These are phyloP conservation scores for Saccharomycodes ludwigii DNA, from an alignment of 805 yeast genomes.

Conservation along the genomic window DNA sequence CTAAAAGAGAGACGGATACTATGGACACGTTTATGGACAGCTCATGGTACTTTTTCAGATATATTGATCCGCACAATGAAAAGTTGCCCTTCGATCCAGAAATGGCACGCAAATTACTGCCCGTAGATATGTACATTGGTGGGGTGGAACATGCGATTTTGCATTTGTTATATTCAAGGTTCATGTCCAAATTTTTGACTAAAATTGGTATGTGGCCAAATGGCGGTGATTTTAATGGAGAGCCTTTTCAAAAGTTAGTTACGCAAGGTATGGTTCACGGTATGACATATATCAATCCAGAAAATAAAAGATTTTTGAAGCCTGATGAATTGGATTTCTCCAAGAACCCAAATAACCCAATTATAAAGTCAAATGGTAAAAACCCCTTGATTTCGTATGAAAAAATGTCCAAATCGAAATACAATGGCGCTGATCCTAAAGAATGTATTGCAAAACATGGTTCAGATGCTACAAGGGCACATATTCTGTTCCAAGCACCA, in stretches of 20 bases:
- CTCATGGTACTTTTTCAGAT: slow-evolving; percentile 91
- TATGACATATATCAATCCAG: slow-evolving; percentile 63
- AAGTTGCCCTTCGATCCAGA: slow-evolving; percentile 39
- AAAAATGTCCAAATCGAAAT: slow-evolving; percentile 94
- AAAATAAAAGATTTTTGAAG: slow-evolving; percentile 59
- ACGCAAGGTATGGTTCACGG: slow-evolving; percentile 99
- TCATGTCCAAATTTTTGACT: slow-evolving; percentile 67
- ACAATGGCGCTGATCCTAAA: slow-evolving; percentile 86
- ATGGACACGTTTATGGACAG: slow-evolving; percentile 99
- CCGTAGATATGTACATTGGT: slow-evolving; percentile 86
- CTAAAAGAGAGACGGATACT: slow-evolving; percentile 88
- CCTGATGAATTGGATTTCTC: slow-evolving; percentile 56
- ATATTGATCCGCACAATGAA: slow-evolving; percentile 57
- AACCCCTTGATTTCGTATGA: slow-evolving; percentile 53
- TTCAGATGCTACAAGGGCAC: slow-evolving; percentile 91
- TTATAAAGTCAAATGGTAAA: slow-evolving; percentile 36
- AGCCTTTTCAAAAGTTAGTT: slow-evolving; percentile 68
- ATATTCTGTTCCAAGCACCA: slow-evolving; percentile 86
- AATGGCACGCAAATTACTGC: slow-evolving; percentile 43
- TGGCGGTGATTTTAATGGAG: slow-evolving; percentile 46
- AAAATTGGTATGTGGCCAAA: slow-evolving; percentile 52
- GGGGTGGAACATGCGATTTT: slow-evolving; percentile 96
- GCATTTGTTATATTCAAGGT: slow-evolving; percentile 78
- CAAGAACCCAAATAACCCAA: slow-evolving; percentile 27
- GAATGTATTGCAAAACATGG: slow-evolving; percentile 68